Evolutionary conservation across 2,329 filamentous ascomycete genomes (phyloP).

Genomic region (Drechslerella dactyloides): DNA sequence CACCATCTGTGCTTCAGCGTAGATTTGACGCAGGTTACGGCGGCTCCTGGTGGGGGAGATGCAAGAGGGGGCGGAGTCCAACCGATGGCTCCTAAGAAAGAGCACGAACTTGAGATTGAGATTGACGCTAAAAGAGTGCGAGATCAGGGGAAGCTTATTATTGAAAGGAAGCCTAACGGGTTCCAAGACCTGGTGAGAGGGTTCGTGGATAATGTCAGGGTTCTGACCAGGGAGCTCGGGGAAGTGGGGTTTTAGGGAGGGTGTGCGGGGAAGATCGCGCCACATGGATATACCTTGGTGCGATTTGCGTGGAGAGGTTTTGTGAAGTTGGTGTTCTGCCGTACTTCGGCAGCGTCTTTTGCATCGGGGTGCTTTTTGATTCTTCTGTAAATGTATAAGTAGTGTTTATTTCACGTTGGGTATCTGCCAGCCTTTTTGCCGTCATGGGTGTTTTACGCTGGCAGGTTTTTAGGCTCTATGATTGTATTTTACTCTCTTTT

Average conservation of each 20-base stretch:
- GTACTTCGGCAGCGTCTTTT: neutral
- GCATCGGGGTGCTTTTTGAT: slow-evolving; percentile 1
- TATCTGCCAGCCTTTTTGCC: neutral
- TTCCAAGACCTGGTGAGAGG: slow-evolving; percentile 74
- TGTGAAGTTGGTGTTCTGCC: neutral
- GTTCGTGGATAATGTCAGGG: slow-evolving; percentile 74
- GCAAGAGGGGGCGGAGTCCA: slow-evolving; percentile 22
- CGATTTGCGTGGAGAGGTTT: neutral
- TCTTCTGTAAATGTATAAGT: slow-evolving; percentile 30
- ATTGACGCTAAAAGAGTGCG: slow-evolving; percentile 69
- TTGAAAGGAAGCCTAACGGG: slow-evolving; percentile 64
- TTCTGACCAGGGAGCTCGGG: slow-evolving; percentile 61
- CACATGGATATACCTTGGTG: neutral
- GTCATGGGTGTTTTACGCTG: neutral
- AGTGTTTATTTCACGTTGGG: neutral
- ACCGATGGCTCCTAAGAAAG: slow-evolving; percentile 62
- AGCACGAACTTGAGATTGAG: slow-evolving; percentile 83
- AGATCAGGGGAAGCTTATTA: slow-evolving; percentile 68
- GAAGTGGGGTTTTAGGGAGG: slow-evolving; percentile 19
- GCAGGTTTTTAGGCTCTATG: neutral
- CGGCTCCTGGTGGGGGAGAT: slow-evolving; percentile 23
- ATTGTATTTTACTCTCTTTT: neutral
- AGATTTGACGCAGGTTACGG: slow-evolving; percentile 85
- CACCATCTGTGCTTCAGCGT: slow-evolving; percentile 85
- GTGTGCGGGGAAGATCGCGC: neutral